Conservation (phyloP, 257 asterid genomes). For the Gentiana dahurica region DNA sequence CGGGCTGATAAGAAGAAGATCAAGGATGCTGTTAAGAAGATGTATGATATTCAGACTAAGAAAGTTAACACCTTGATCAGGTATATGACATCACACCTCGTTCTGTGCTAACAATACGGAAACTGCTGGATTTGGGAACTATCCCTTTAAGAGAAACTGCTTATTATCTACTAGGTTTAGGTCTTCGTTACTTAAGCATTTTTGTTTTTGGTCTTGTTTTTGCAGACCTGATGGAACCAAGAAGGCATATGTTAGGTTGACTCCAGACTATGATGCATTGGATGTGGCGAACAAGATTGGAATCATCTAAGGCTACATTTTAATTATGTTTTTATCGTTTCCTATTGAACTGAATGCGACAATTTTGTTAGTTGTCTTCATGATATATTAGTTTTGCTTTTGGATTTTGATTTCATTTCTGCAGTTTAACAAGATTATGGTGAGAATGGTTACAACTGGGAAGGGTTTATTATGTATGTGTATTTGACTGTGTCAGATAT, state of each 20-base stretch:
- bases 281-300: conserved; percentile 43
- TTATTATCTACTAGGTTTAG: background rate
- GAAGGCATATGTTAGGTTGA: conserved; percentile 34
- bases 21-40: conserved; percentile 30
- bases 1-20: conserved; percentile 33
- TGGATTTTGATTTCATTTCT: background rate
- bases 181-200: background rate
- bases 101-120: background rate
- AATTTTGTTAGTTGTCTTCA: conserved; percentile 3
- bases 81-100: conserved; percentile 1
- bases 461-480: too few relatives aligned
- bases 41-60: conserved; percentile 33
- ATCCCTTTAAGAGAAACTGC: background rate
- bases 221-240: conserved; percentile 40
- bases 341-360: background rate
- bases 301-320: conserved; percentile 20
- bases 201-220: background rate
- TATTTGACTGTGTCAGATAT: too few relatives aligned
- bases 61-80: conserved; percentile 32
- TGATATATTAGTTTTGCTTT: background rate
- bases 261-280: conserved; percentile 35
- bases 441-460: too few relatives aligned
- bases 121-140: too few relatives aligned
- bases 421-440: too few relatives aligned
- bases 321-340: background rate